A percentile compares a stretch with the other conserved stretches of the same genome.
Evolutionary conservation across 768 basidiomycete species (phyloP).

Genomic region (Antrodiella citrinella): DNA sequence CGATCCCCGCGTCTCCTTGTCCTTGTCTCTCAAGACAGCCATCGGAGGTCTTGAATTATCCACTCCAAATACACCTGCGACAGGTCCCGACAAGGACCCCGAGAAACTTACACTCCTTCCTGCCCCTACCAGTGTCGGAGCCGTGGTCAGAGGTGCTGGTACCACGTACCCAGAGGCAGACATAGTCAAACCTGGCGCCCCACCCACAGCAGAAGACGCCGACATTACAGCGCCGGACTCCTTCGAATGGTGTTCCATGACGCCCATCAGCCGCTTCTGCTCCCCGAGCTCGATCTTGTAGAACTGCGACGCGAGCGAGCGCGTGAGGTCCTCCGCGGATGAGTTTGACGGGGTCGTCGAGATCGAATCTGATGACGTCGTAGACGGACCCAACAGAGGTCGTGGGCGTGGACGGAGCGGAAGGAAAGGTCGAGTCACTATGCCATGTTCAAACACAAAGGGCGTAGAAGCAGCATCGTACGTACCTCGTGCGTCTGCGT

Average conservation of each 20-base stretch:
- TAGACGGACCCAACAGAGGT: neutral
- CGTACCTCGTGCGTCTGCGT: constrained; percentile 1
- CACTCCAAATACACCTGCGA: neutral
- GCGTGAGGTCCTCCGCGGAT: constrained; percentile 53
- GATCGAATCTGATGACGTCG: neutral
- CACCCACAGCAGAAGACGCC: neutral
- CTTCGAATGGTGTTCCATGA: constrained; percentile 84
- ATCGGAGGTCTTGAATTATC: neutral
- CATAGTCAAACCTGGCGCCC: neutral
- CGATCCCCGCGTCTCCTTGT: constrained; percentile 2
- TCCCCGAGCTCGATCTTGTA: constrained; percentile 89
- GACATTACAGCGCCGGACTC: constrained; percentile 32
- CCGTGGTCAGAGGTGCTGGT: too few species aligned
- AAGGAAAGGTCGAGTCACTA: neutral
- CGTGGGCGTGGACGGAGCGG: constrained; percentile 1
- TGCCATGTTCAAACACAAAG: too few species aligned
- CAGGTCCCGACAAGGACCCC: too few species aligned
- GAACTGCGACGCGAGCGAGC: constrained; percentile 86
- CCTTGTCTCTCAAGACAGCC: neutral
- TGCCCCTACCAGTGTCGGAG: neutral
- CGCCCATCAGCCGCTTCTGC: constrained; percentile 77
- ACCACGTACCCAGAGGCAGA: neutral
- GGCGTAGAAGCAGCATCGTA: neutral
- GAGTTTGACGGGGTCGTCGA: constrained; percentile 6
- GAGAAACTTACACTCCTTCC: neutral